Base-by-base conservation (phyloP, 768 basidiomycete genomes). In the Kwoniella heveanensis region DNA sequence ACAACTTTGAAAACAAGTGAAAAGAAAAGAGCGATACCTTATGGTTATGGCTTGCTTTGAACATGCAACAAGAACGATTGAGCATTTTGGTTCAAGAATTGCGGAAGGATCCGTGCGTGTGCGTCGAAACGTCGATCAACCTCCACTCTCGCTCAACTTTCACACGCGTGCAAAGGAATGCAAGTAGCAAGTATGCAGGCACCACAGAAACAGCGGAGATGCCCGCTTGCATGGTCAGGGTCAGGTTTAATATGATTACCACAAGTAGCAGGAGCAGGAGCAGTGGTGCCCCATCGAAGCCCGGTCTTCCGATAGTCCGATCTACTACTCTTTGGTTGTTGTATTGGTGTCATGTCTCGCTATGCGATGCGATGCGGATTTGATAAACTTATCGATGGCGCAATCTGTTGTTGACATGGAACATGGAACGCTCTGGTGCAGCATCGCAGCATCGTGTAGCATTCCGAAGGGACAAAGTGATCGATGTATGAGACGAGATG, bases 321-420 rank as follows among this genome's bases (percentile, higher is more conserved):
- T 44, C 32, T 44, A 9, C 19, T 44, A 44, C 19, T 19, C 19
- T 3, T 44, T 36, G 32, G 32, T 13, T 36, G 32, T 13, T 36
- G 13, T 36, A 13, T 13, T 36, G 32, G n/a, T n/a, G n/a, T n/a
- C n/a, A n/a, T n/a, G n/a, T n/a, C 32, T 36, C 32, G 13, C 32
- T 36, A 17, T 19, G 39, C 9, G 39, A 51, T 25, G 25, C 25
- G 50, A 26, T 24, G n/a, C 12, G 21, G 52, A 32, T 30, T 53
- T 53, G 52, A 32, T 32, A 53, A 53, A 30, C 12, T 32, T 25
- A 44, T 55, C 54, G 54, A 55, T 55, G 12, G 37, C 54, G 54
- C 52, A 27, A 53, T 53, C 25, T 52, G 24, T 57, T 21, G 27
- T 55, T 55, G 19, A 22, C 39, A 44, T 44, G 39, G 19, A 10